phyloP scores from a whole-genome alignment of 1,284 basidiomycete genomes.

The Puccinia sorghi region DNA sequence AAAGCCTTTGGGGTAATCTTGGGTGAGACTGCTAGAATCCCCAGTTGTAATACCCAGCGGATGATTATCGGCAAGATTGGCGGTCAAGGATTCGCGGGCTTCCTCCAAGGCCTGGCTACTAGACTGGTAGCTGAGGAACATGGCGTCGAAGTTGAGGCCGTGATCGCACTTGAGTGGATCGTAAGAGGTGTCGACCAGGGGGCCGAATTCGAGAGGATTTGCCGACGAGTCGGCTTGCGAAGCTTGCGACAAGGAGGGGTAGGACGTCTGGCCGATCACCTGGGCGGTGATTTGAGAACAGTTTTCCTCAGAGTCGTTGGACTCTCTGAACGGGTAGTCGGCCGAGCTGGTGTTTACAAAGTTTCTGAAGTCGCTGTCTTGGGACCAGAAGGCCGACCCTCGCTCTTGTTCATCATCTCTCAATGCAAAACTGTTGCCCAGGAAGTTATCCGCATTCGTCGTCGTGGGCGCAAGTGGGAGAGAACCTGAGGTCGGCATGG shows the following conservation, averaged over 20 bases:
- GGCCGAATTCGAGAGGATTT: constrained; percentile 17
- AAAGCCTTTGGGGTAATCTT: not conserved
- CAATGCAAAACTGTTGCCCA: not conserved
- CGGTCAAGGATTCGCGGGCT: not conserved
- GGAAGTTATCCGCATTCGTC: not conserved
- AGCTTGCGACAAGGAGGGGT: not conserved
- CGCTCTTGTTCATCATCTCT: not conserved
- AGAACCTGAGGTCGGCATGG: too few relatives aligned
- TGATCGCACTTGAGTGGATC: constrained; percentile 4
- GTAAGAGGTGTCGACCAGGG: not conserved
- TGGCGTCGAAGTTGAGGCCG: constrained; percentile 14
- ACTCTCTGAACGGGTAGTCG: constrained; percentile 13
- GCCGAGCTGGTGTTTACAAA: not conserved
- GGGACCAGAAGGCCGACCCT: constrained; percentile 4
- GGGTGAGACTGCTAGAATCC: not conserved
- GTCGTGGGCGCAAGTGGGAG: not conserved
- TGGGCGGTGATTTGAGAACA: not conserved
- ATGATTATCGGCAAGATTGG: not conserved
- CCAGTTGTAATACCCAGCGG: not conserved
- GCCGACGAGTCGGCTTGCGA: not conserved
- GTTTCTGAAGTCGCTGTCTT: not conserved
- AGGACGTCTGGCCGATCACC: not conserved
- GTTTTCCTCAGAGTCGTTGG: not conserved
- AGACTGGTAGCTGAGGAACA: constrained; percentile 4
- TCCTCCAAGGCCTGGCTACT: constrained; percentile 2